Conservation (phyloP, 148 eudicot species). For the Pharnaceum exiguum region DNA sequence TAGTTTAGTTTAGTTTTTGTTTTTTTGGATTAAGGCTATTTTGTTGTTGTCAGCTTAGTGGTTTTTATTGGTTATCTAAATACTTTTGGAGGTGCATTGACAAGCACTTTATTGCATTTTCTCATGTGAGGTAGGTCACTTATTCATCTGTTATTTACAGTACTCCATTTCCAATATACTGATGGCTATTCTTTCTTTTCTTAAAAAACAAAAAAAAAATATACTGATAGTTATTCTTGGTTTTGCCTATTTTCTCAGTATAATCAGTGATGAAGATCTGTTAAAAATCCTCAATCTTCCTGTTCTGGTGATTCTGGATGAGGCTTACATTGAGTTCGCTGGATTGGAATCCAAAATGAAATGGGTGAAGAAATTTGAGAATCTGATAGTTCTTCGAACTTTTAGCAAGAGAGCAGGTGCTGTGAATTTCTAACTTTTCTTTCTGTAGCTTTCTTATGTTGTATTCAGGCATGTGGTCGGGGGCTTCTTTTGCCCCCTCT, state of each 20-base stretch:
- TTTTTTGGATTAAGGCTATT: no score
- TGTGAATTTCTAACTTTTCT: not conserved
- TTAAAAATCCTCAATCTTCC: conserved; percentile 76
- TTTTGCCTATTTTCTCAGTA: conserved; percentile 33
- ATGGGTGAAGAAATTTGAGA: conserved; percentile 93
- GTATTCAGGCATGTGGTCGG: not conserved
- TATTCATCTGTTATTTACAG: no score
- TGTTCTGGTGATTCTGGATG: conserved; percentile 82
- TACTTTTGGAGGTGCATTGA: no score
- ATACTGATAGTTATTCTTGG: conserved; percentile 3
- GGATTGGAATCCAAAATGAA: conserved; percentile 78
- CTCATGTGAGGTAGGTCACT: no score
- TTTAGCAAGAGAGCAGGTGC: conserved; percentile 96
- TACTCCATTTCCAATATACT: no score
- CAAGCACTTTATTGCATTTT: no score
- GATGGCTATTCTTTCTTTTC: not conserved
- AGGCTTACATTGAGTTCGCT: conserved; percentile 91
- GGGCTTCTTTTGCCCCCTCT: no score
- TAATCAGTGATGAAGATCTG: conserved; percentile 68
- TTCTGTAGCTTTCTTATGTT: not conserved
- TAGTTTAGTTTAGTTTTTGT: no score
- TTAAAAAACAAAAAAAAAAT: no score
- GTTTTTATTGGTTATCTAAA: no score
- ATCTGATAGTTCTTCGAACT: conserved; percentile 89
- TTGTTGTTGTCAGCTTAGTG: no score